Percentiles rank a stretch among this genome's conserved stretches.
Evolutionary conservation across 1,284 basidiomycete genomes (phyloP).

Genomic region (Apiotrichum veenhuisii): DNA sequence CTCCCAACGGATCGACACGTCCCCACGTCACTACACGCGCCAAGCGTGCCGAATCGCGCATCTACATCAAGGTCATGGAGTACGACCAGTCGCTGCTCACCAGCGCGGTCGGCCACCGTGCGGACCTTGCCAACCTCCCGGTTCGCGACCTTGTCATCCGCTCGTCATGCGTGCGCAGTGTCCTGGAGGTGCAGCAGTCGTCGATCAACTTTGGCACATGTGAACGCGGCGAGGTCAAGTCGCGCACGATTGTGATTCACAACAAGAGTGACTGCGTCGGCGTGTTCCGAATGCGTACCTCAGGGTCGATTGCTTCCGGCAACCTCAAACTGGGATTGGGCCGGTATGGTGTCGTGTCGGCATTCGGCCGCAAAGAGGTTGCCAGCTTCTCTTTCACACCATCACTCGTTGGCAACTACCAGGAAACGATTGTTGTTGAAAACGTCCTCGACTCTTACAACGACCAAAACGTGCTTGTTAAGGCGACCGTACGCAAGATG

Average conservation of each 20-base stretch:
- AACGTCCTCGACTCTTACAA: constrained; percentile 53
- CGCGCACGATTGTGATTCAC: constrained; percentile 53
- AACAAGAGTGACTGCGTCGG: constrained; percentile 53
- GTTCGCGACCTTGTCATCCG: constrained; percentile 54
- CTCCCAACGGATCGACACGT: constrained; percentile 51
- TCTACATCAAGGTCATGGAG: constrained; percentile 52
- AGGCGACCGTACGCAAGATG: constrained; percentile 52
- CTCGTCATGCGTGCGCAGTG: constrained; percentile 50
- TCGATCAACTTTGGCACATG: constrained; percentile 56
- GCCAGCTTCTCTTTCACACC: constrained; percentile 50
- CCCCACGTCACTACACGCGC: constrained; percentile 51
- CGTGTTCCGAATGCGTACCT: constrained; percentile 54
- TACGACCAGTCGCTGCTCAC: constrained; percentile 46
- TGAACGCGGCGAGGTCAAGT: constrained; percentile 53
- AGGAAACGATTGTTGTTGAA: constrained; percentile 53
- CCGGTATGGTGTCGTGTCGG: constrained; percentile 53
- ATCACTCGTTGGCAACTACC: constrained; percentile 51
- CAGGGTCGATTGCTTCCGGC: constrained; percentile 54
- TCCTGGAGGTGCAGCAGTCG: constrained; percentile 54
- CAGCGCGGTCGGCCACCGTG: constrained; percentile 7
- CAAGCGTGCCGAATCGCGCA: constrained; percentile 53
- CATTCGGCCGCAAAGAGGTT: constrained; percentile 54
- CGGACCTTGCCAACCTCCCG: constrained; percentile 49
- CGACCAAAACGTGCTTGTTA: constrained; percentile 52
- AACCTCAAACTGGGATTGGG: constrained; percentile 54